Evolutionary conservation across 2,329 filamentous ascomycete species (phyloP).

Genomic region (Fusarium pseudograminearum): DNA sequence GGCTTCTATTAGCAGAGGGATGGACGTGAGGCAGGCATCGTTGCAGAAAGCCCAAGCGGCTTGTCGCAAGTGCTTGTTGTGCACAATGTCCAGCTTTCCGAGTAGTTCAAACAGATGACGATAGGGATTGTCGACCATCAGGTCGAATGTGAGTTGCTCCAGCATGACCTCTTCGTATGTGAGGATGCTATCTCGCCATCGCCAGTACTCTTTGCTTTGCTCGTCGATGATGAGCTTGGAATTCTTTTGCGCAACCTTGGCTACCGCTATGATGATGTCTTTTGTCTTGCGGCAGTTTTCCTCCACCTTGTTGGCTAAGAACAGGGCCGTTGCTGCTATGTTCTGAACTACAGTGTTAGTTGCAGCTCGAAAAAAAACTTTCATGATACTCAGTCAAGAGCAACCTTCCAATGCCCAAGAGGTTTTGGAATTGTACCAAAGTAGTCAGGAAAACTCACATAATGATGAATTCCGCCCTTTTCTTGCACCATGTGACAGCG

Average conservation of each 20-base stretch:
- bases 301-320: slow-evolving; percentile 96
- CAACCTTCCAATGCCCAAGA: neutral
- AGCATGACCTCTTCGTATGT: slow-evolving; percentile 93
- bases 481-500: slow-evolving; percentile 82
- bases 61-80: slow-evolving; percentile 86
- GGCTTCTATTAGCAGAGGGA: slow-evolving; percentile 84
- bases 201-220: slow-evolving; percentile 98
- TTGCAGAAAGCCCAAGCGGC: slow-evolving; percentile 95
- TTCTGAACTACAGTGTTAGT: slow-evolving; percentile 61
- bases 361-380: slow-evolving; percentile 2
- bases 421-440: neutral
- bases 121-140: slow-evolving; percentile 91
- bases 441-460: slow-evolving; percentile 66
- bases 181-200: slow-evolving; percentile 94
- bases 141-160: slow-evolving; percentile 91
- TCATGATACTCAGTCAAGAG: neutral
- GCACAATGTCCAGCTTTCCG: slow-evolving; percentile 76
- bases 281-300: slow-evolving; percentile 97
- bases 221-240: slow-evolving; percentile 90
- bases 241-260: slow-evolving; percentile 95
- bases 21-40: slow-evolving; percentile 84
- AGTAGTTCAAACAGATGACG: slow-evolving; percentile 85
- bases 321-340: slow-evolving; percentile 90
- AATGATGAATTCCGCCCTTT: slow-evolving; percentile 86
- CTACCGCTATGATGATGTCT: slow-evolving; percentile 92